These are phyloP conservation scores for Colletotrichum spaethianum DNA, from an alignment of 2,329 filamentous ascomycete genomes.

Conservation along the genomic window DNA sequence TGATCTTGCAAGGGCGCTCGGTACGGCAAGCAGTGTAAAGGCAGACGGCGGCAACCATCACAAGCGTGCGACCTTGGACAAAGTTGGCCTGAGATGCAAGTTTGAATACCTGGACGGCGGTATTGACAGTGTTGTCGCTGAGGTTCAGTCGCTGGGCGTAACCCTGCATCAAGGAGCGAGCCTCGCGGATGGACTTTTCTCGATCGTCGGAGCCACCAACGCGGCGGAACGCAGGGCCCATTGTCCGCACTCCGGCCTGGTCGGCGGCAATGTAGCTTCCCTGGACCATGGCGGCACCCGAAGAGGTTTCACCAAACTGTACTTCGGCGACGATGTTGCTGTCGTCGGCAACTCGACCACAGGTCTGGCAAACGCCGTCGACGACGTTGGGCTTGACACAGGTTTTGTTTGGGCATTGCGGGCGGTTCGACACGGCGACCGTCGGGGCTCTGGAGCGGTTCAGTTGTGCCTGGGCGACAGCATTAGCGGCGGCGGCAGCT, in stretches of 20 bases:
- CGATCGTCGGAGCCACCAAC: conserved; percentile 71
- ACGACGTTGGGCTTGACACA: conserved; percentile 74
- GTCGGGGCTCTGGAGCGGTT: conserved; percentile 47
- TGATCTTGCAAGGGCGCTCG: conserved; percentile 83
- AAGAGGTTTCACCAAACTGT: conserved; percentile 88
- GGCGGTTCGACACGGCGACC: conserved; percentile 53
- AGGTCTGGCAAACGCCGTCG: conserved; percentile 83
- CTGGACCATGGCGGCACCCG: conserved; percentile 90
- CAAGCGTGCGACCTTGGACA: conserved; percentile 87
- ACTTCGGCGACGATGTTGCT: conserved; percentile 94
- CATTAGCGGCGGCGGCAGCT: conserved; percentile 47
- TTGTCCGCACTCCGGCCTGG: conserved; percentile 82
- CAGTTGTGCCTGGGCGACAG: conserved; percentile 37
- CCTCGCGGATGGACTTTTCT: conserved; percentile 73
- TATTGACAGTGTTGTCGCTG: conserved; percentile 71
- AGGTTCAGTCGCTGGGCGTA: conserved; percentile 73
- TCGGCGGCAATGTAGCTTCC: conserved; percentile 90
- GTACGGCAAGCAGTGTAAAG: conserved; percentile 91
- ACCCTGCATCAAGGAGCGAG: conserved; percentile 71
- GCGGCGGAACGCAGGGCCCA: conserved; percentile 74
- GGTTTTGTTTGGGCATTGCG: conserved; percentile 70
- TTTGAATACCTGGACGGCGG: conserved; percentile 81
- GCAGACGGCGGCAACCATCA: conserved; percentile 90
- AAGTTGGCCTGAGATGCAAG: conserved; percentile 82
- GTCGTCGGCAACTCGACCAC: conserved; percentile 87